Conservation (phyloP, 73 alveolate genomes). For the Tetrahymena elliotti region DNA sequence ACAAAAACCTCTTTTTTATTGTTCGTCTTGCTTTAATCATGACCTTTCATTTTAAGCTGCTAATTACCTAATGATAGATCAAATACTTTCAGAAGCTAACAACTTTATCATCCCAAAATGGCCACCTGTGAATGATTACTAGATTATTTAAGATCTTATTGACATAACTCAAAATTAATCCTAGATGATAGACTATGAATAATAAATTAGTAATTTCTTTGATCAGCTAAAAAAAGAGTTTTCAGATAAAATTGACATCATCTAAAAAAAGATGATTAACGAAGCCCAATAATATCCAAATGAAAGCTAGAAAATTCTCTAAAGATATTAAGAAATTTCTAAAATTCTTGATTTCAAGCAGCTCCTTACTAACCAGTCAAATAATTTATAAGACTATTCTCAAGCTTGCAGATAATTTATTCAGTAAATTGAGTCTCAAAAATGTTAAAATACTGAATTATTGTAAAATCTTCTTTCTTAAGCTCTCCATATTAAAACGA, state of each 20-base stretch:
- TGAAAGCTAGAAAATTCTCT: not conserved
- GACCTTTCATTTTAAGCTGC: not conserved
- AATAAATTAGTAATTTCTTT: too few species aligned
- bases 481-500: not conserved
- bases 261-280: not conserved
- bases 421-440: not conserved
- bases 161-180: not conserved
- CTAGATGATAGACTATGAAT: not conserved
- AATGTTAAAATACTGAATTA: not conserved
- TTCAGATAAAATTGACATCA: not conserved
- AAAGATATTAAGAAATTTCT: not conserved
- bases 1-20: not conserved
- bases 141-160: not conserved
- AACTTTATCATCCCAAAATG: not conserved
- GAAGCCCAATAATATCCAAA: not conserved
- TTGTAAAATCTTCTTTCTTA: not conserved
- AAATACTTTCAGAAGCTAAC: not conserved
- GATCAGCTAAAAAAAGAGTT: not conserved
- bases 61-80: not conserved
- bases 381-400: not conserved
- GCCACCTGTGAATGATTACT: not conserved
- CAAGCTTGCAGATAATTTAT: not conserved
- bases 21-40: not conserved
- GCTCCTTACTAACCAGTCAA: not conserved
- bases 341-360: not conserved